Conservation (phyloP, 495 filamentous ascomycete genomes). For the Penicillium longicatenatum region DNA sequence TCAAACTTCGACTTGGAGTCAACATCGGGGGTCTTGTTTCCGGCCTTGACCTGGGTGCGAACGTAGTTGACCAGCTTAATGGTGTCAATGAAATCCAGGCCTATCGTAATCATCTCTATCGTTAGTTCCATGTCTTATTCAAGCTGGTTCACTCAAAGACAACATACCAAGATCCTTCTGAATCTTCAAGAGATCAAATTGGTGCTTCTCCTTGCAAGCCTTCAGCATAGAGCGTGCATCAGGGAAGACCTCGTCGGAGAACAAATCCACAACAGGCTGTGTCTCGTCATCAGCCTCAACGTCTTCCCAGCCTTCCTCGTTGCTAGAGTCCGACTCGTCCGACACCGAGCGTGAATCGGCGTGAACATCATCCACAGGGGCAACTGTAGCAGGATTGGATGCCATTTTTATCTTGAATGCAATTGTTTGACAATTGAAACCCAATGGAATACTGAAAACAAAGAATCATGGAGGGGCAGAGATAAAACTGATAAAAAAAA, state of each 20-base stretch:
- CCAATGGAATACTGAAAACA: slow-evolving; percentile 4
- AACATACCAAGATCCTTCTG: slow-evolving; percentile 64
- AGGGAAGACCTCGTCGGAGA: slow-evolving; percentile 68
- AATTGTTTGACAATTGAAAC: slow-evolving; percentile 1
- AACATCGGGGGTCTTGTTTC: slow-evolving; percentile 53
- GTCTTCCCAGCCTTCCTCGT: slow-evolving; percentile 82
- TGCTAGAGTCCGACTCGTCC: slow-evolving; percentile 50
- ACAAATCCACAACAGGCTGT: slow-evolving; percentile 65
- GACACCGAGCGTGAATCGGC: slow-evolving; percentile 40
- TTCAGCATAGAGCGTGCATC: slow-evolving; percentile 67
- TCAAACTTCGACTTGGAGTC: slow-evolving; percentile 61
- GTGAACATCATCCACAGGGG: slow-evolving; percentile 25
- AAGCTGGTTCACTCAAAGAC: background rate
- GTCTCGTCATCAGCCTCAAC: slow-evolving; percentile 69
- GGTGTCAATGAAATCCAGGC: slow-evolving; percentile 77
- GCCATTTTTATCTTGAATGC: slow-evolving; percentile 30
- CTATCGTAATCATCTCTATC: slow-evolving; percentile 33
- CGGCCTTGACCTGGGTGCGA: slow-evolving; percentile 55
- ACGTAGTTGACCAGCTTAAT: slow-evolving; percentile 88
- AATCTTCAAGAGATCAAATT: slow-evolving; percentile 71
- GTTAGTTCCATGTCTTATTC: background rate
- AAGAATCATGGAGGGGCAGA: slow-evolving; percentile 28
- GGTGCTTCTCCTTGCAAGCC: slow-evolving; percentile 69
- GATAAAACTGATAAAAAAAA: slow-evolving; percentile 28
- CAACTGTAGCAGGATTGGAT: slow-evolving; percentile 21